Base-by-base conservation (phyloP, 208 protist genomes). In the Acanthamoeba divionensis region DNA sequence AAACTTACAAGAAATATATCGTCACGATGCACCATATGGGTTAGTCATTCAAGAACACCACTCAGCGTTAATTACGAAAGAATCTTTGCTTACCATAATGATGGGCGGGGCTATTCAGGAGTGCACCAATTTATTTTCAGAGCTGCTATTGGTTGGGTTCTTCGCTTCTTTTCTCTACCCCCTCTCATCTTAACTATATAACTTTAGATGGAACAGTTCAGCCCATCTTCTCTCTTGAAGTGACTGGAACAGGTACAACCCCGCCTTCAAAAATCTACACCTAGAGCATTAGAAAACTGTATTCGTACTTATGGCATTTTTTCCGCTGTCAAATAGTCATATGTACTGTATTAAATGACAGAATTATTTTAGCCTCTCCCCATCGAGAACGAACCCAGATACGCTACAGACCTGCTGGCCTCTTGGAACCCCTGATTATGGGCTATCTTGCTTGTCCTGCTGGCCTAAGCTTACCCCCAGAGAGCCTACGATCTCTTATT, bases 301-400 rank as follows among this genome's bases (percentile, higher is more conserved):
- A n/a, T n/a, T n/a, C n/a, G n/a, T n/a, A n/a, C n/a, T n/a, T n/a
- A n/a, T n/a, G n/a, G n/a, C n/a, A n/a, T n/a, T n/a, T n/a, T n/a
- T n/a, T n/a, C n/a, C n/a, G n/a, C n/a, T n/a, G n/a, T n/a, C n/a
- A n/a, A n/a, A n/a, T 13, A 83, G 73, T 83, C 31, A 83, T 83
- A 24, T 45, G 48, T 24, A 36, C 73, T 45, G 73, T 83, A 6
- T 10, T 83, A 26, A 83, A 83, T 29, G 73, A 83, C 18, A 45
- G 73, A 26, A 31, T 83, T 33, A 21, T 83, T 29, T 83, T 63
- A n/a, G 73, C 73, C 15, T 62, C 31, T 21, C 47, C 73, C 8
- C 62, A 62, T 26, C 41, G 62, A 26, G 73, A 83, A 31, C 73
- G 73, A 18, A 83, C 73, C 48, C 73, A 83, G 26, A 83, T 83